These are phyloP conservation scores for Talaromyces sp. DNA, from an alignment of 2,329 filamentous ascomycete species.

Conservation along the genomic window DNA sequence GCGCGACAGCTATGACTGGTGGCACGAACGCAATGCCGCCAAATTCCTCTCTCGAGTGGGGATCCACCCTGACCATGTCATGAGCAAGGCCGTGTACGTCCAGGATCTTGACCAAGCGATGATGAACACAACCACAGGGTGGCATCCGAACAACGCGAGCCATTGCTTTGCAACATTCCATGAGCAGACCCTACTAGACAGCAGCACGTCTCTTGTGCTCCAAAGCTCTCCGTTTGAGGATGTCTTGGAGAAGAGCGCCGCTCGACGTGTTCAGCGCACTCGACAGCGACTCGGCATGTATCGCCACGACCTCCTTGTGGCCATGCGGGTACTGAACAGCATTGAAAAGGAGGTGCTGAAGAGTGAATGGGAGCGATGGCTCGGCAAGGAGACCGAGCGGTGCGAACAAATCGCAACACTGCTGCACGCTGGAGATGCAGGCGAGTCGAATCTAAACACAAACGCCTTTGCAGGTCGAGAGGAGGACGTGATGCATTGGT, in stretches of 20 bases:
- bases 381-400: conserved; percentile 68
- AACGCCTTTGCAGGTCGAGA: conserved; percentile 28
- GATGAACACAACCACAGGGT: conserved; percentile 27
- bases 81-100: conserved; percentile 82
- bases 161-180: conserved; percentile 41
- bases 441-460: conserved; percentile 21
- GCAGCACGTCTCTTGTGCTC: conserved; percentile 25
- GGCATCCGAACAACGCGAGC: conserved; percentile 24
- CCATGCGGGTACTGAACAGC: conserved; percentile 81
- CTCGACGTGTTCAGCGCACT: conserved; percentile 65
- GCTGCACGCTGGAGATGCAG: conserved; percentile 22
- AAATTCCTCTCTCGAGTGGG: conserved; percentile 78
- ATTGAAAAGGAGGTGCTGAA: conserved; percentile 80
- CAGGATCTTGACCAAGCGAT: conserved; percentile 68
- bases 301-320: conserved; percentile 83
- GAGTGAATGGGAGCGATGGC: conserved; percentile 91
- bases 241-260: conserved; percentile 26
- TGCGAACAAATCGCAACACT: conserved; percentile 60
- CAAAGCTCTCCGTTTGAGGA: conserved; percentile 19
- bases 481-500: conserved; percentile 49
- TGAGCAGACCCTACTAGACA: conserved; percentile 31
- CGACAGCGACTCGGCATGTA: conserved; percentile 77
- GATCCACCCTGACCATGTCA: conserved; percentile 68
- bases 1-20: conserved; percentile 71
- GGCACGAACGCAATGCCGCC: conserved; percentile 72